Conservation (phyloP, 306 rosid species). For the Lotus japonicus region DNA sequence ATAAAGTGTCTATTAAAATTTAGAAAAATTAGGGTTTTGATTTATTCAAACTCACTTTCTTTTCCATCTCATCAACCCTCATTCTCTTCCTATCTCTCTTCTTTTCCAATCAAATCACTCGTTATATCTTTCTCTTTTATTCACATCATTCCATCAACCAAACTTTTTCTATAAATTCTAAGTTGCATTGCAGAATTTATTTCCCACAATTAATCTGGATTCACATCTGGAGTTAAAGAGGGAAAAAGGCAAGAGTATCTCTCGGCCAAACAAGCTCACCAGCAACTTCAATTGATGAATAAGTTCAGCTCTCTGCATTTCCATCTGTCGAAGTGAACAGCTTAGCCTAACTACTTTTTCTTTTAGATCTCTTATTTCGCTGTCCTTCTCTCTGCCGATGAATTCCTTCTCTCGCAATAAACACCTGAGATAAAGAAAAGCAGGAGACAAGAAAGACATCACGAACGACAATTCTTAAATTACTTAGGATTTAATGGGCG, state of each 20-base stretch:
- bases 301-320: constrained; percentile 66
- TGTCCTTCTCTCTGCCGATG: constrained; percentile 62
- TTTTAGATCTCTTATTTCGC: constrained; percentile 71
- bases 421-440: constrained; percentile 47
- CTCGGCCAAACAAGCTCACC: constrained; percentile 29
- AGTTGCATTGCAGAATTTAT: background rate
- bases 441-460: background rate
- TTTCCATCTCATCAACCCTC: too few species aligned
- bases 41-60: too few species aligned
- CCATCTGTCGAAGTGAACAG: constrained; percentile 55
- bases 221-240: background rate
- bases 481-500: background rate
- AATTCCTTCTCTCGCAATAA: constrained; percentile 67
- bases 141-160: too few species aligned
- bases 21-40: background rate
- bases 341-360: constrained; percentile 64
- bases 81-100: too few species aligned
- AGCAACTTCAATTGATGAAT: constrained; percentile 56
- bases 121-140: too few species aligned
- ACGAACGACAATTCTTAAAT: background rate
- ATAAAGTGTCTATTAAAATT: background rate
- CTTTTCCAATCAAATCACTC: too few species aligned
- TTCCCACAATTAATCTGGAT: background rate
- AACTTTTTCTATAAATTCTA: background rate
- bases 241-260: background rate